Percentiles rank a stretch among this genome's conserved stretches.
phyloP scores from a whole-genome alignment of 768 basidiomycete genomes.

The Butyriboletus loyo region DNA sequence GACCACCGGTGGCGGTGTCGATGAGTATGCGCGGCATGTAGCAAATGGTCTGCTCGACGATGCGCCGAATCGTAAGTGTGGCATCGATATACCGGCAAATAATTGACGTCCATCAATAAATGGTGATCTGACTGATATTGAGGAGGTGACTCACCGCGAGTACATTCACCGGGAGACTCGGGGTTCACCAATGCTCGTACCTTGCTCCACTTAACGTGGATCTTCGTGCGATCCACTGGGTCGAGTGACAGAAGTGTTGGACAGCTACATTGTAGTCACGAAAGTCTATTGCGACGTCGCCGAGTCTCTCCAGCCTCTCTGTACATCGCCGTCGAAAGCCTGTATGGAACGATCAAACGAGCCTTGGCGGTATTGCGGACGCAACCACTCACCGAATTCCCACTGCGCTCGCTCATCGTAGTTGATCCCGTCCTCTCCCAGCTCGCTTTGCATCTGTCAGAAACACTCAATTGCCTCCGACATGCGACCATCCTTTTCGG shows the following conservation, averaged over 20 bases:
- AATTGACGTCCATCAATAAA: background rate
- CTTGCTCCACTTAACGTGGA: background rate
- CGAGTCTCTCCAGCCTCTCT: background rate
- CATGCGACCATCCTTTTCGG: background rate
- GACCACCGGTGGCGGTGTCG: background rate
- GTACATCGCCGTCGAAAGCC: conserved; percentile 1
- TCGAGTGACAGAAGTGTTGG: background rate
- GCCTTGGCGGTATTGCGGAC: background rate
- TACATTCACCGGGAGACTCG: background rate
- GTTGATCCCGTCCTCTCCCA: background rate
- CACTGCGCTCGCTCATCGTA: background rate
- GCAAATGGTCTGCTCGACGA: background rate
- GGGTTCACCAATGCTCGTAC: background rate
- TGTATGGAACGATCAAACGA: background rate
- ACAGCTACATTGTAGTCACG: background rate
- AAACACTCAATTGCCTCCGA: background rate
- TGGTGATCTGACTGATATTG: background rate
- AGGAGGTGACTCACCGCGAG: background rate
- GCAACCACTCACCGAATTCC: background rate
- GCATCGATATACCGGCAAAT: background rate
- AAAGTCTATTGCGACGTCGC: background rate
- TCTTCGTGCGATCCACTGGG: background rate
- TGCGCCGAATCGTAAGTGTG: background rate
- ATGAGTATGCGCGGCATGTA: background rate
- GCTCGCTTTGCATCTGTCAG: background rate